A percentile compares a stretch with the other conserved stretches of the same genome.
These are phyloP conservation scores for Prosopis cineraria DNA, from an alignment of 306 rosid species.

Conservation along the genomic window DNA sequence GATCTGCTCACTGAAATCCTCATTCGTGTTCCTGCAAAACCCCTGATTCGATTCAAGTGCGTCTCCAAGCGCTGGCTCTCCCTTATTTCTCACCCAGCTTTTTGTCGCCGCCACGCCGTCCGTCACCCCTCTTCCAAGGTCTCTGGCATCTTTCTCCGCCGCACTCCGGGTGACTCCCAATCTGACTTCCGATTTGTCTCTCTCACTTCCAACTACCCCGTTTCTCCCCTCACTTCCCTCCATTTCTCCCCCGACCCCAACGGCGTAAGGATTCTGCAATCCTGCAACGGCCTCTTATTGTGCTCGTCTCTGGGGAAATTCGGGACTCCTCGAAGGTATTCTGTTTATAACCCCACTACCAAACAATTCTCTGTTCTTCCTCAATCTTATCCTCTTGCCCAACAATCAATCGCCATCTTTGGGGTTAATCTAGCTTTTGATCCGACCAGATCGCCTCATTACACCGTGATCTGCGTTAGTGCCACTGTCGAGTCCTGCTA, in stretches of 20 bases:
- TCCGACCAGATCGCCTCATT: conserved; percentile 29
- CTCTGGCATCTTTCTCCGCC: conserved; percentile 35
- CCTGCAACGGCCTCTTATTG: conserved; percentile 43
- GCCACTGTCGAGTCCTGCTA: not conserved
- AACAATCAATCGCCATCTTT: not conserved
- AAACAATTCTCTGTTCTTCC: conserved; percentile 36
- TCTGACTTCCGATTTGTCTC: not conserved
- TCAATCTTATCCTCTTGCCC: not conserved
- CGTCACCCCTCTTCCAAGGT: conserved; percentile 13
- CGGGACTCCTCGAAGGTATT: not conserved
- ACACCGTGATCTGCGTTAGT: conserved; percentile 33
- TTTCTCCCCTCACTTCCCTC: conserved; percentile 26
- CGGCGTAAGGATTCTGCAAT: conserved; percentile 20
- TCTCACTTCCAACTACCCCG: not conserved
- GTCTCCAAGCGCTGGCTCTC: conserved; percentile 31
- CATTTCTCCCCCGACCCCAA: conserved; percentile 3
- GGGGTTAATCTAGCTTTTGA: conserved; percentile 39
- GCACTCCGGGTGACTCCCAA: not conserved
- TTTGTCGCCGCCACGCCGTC: conserved; percentile 27
- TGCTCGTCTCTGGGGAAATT: conserved; percentile 12
- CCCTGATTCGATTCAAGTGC: conserved; percentile 38
- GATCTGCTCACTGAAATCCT: conserved; percentile 32
- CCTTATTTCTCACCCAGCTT: conserved; percentile 24
- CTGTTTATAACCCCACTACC: conserved; percentile 38
- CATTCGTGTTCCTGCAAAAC: conserved; percentile 16